These are phyloP conservation scores for Pythium pyrilobum DNA, from an alignment of 352 stramenopile species.

Conservation along the genomic window DNA sequence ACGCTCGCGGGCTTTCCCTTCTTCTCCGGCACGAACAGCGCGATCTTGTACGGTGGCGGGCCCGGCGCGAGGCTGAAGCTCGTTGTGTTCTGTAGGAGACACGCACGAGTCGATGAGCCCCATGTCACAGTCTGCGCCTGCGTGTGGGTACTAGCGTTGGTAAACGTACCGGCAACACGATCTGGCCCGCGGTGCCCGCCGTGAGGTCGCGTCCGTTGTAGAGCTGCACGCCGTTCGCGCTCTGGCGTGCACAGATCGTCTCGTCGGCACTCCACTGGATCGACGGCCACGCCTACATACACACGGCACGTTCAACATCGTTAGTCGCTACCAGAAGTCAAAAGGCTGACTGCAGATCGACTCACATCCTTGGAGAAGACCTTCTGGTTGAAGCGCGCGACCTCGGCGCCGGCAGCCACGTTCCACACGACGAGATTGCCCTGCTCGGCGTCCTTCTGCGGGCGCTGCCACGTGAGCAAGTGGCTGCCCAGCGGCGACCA, in stretches of 20 bases:
- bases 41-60: constrained; percentile 75
- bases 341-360: neutral
- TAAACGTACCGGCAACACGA: constrained; percentile 55
- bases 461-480: constrained; percentile 86
- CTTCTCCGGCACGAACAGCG: constrained; percentile 85
- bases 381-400: constrained; percentile 85
- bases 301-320: neutral
- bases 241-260: constrained; percentile 75
- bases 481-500: constrained; percentile 82
- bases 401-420: constrained; percentile 38
- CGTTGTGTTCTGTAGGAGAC: constrained; percentile 45
- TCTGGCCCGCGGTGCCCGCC: constrained; percentile 56
- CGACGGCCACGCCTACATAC: constrained; percentile 77
- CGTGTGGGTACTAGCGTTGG: neutral
- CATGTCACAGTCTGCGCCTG: no score
- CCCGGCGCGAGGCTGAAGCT: constrained; percentile 84
- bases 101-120: neutral
- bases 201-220: constrained; percentile 69
- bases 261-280: constrained; percentile 90
- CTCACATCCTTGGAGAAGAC: constrained; percentile 72
- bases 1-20: constrained; percentile 87
- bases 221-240: constrained; percentile 66
- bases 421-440: constrained; percentile 88
- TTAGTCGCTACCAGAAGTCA: no score
- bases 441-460: constrained; percentile 56